These are phyloP conservation scores for Botryosphaeria dothidea DNA, from an alignment of 2,329 filamentous ascomycete genomes.

Conservation along the genomic window DNA sequence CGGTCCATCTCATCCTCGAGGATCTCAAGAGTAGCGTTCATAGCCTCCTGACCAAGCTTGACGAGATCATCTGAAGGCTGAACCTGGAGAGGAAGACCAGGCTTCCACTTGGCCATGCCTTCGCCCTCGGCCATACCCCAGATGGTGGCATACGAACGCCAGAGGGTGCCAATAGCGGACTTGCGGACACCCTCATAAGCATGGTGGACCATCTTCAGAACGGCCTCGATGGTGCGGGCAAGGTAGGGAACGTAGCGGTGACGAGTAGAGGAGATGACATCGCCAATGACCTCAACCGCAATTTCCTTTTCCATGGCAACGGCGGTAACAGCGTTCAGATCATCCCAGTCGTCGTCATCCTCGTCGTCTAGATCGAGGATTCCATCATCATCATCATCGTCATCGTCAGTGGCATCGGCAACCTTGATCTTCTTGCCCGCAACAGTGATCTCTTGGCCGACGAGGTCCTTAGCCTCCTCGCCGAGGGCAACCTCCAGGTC, in stretches of 20 bases:
- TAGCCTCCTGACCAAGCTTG: conserved; percentile 83
- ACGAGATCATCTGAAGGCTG: conserved; percentile 76
- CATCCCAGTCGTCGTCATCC: conserved; percentile 81
- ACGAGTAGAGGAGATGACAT: conserved; percentile 86
- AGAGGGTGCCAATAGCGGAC: conserved; percentile 85
- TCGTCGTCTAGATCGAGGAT: conserved; percentile 66
- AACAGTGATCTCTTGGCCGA: conserved; percentile 74
- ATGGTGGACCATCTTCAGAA: conserved; percentile 82
- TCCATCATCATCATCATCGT: conserved; percentile 61
- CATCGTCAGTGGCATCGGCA: conserved; percentile 60
- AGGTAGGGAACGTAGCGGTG: conserved; percentile 80
- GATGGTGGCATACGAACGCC: conserved; percentile 89
- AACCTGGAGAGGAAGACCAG: conserved; percentile 80
- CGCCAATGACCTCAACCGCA: conserved; percentile 89
- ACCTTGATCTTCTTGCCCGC: conserved; percentile 86
- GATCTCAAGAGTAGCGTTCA: conserved; percentile 78
- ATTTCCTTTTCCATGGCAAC: conserved; percentile 97
- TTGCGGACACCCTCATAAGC: conserved; percentile 92
- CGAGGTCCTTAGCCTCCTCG: conserved; percentile 71
- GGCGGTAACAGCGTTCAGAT: conserved; percentile 80
- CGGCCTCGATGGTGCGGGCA: conserved; percentile 80
- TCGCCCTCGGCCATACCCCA: conserved; percentile 84
- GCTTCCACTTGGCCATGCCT: conserved; percentile 78
- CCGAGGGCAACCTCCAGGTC: conserved; percentile 76
- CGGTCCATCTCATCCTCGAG: conserved; percentile 92